Evolutionary conservation across 2,329 filamentous ascomycete species (phyloP), one percentile per base, ranked within the genome.

Genomic region (Colletotrichum neosansevieriae): DNA sequence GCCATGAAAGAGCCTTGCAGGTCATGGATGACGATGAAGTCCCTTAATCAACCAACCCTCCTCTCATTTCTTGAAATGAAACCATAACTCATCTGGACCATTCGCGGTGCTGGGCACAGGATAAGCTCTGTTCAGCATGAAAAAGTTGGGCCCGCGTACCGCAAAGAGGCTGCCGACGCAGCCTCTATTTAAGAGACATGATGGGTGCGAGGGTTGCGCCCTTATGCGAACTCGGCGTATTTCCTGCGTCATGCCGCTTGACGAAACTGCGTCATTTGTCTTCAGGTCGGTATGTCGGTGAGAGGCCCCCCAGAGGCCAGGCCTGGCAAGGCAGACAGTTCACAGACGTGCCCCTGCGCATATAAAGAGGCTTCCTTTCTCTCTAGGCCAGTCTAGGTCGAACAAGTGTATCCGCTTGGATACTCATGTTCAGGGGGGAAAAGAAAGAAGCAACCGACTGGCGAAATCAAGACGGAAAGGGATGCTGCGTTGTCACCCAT

Each of bases 1-100:
- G 61, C 62, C 61, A 60, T 24, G 53, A 32, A 15, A 53, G n/a
- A 29, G 19, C 17, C n/a, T 68, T 57, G 61, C 44, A 36, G 47
- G 19, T 36, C 47, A 40, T 59, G 56, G 44, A 63, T n/a, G 19
- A 51, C 40, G 44, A 58, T 4, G 12, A 51, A 38, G 13, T 45
- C 19, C 19, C 24, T 51, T 45, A 29, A 40, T 60, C 15, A 44
- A 32, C 29, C 29, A 13, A 12, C 40, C 12, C 21, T 42, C 17
- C 51, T 58, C 24, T 36, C 38, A 64, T 68, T 24, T 64, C 32
- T 36, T 58, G 36, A 36, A 24, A 40, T 13, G 53, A 42, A 5
- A 32, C 13, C 45, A 40, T 29, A 47, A 21, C 15, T 38, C 42
- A 44, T 59, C 57, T 59, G 42, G 10, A 53, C 11, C 19, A 38